A percentile compares a stretch with the other conserved stretches of the same genome.
Conservation (phyloP, 768 basidiomycete genomes). For the Hericium rajendrae region DNA sequence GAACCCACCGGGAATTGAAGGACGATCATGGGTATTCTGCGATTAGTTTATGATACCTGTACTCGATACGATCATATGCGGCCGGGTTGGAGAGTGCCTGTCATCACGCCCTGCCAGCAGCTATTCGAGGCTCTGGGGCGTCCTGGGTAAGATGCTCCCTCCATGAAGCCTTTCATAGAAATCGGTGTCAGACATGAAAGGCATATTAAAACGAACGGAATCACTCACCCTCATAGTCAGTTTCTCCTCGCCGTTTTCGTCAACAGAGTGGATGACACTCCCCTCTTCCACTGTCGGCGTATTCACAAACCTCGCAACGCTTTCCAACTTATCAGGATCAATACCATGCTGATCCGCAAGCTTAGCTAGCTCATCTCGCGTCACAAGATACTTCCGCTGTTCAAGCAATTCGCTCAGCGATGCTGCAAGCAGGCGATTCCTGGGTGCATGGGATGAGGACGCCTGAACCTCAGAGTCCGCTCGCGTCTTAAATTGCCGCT, state of each 20-base stretch:
- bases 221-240: conserved; percentile 39
- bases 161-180: background rate
- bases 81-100: background rate
- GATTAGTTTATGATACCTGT: too few species aligned
- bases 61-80: too few species aligned
- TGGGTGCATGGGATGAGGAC: conserved; percentile 26
- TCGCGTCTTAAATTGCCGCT: conserved; percentile 44
- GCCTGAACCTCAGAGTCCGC: conserved; percentile 47
- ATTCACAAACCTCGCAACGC: conserved; percentile 47
- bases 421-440: conserved; percentile 47
- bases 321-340: conserved; percentile 41
- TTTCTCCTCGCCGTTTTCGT: conserved; percentile 49
- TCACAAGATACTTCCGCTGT: conserved; percentile 41
- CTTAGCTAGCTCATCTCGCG: conserved; percentile 32
- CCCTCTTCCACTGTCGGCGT: conserved; percentile 50
- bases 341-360: conserved; percentile 48
- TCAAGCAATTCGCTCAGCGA: conserved; percentile 51
- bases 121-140: background rate
- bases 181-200: background rate
- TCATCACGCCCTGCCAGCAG: background rate
- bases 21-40: too few species aligned
- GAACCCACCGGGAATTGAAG: too few species aligned
- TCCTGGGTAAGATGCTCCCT: background rate
- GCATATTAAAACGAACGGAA: background rate
- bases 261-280: conserved; percentile 32